phyloP scores from a whole-genome alignment of 805 yeast genomes.

The Yarrowia hollandica region DNA sequence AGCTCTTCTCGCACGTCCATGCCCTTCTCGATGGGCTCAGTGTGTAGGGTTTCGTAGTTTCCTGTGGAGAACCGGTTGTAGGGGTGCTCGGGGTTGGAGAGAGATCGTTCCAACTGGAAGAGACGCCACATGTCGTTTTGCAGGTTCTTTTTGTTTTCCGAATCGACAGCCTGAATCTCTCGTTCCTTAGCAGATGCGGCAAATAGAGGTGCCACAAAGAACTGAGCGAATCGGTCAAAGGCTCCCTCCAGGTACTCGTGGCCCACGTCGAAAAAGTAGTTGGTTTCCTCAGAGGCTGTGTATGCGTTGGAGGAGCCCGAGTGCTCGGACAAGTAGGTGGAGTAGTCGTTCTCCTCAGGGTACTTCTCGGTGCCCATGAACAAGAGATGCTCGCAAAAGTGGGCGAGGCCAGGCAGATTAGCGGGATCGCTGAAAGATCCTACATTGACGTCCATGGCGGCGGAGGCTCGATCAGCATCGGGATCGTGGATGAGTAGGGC shows the following conservation, averaged over 20 bases:
- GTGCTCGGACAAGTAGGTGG: conserved; percentile 74
- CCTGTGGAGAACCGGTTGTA: conserved; percentile 90
- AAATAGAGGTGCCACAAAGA: conserved; percentile 84
- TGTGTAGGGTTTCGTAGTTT: conserved; percentile 70
- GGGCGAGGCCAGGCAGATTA: conserved; percentile 78
- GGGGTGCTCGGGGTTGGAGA: conserved; percentile 76
- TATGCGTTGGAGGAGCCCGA: conserved; percentile 91
- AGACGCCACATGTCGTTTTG: conserved; percentile 89
- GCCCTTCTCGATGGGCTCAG: conserved; percentile 58
- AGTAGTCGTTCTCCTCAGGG: conserved; percentile 72
- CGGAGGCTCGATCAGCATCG: conserved; percentile 59
- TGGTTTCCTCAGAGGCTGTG: conserved; percentile 85
- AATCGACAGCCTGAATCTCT: conserved; percentile 91
- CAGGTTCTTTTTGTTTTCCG: conserved; percentile 91
- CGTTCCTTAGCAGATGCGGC: conserved; percentile 74
- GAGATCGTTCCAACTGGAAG: conserved; percentile 76
- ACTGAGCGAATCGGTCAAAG: conserved; percentile 87
- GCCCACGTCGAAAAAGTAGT: conserved; percentile 83
- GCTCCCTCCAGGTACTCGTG: conserved; percentile 81
- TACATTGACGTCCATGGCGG: conserved; percentile 70
- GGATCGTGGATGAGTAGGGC: conserved; percentile 77
- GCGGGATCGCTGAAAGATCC: conserved; percentile 83
- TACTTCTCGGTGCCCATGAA: conserved; percentile 79
- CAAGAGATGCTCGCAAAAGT: conserved; percentile 80
- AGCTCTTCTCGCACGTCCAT: conserved; percentile 79